phyloP scores from a whole-genome alignment of 2,329 filamentous ascomycete genomes.

The Byssothecium circinans region DNA sequence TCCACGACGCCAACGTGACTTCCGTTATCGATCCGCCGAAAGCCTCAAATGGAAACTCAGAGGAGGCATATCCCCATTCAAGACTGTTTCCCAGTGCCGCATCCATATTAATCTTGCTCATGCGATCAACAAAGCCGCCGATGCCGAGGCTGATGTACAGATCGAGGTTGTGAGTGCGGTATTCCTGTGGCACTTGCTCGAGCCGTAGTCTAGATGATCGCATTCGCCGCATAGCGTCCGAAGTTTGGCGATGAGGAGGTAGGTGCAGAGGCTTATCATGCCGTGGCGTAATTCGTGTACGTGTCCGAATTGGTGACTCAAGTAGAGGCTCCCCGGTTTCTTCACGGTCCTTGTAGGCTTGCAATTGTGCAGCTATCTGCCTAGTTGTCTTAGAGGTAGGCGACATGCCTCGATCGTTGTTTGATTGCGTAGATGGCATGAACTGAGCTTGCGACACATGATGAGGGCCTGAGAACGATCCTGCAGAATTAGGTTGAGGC shows the following conservation, averaged over 20 bases:
- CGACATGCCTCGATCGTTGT: background rate
- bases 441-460: background rate
- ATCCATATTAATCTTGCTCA: conserved; percentile 22
- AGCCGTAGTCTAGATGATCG: conserved; percentile 45
- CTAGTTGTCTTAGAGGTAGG: background rate
- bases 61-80: conserved; percentile 19
- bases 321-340: conserved; percentile 1
- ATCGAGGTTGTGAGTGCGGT: conserved; percentile 21
- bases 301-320: background rate
- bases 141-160: background rate
- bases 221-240: conserved; percentile 22
- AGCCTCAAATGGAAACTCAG: conserved; percentile 9
- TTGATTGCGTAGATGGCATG: background rate
- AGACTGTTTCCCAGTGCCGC: conserved; percentile 13
- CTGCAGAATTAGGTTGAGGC: background rate
- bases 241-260: conserved; percentile 8
- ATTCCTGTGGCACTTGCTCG: conserved; percentile 38
- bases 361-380: background rate
- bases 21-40: conserved; percentile 9
- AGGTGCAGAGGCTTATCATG: background rate
- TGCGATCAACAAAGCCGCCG: background rate
- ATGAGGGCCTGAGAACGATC: background rate
- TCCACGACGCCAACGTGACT: conserved; percentile 18
- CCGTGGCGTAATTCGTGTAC: background rate
- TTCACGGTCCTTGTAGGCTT: background rate